Evolutionary conservation across 495 filamentous ascomycete genomes (phyloP).

Genomic region (Neurospora tetraspora): DNA sequence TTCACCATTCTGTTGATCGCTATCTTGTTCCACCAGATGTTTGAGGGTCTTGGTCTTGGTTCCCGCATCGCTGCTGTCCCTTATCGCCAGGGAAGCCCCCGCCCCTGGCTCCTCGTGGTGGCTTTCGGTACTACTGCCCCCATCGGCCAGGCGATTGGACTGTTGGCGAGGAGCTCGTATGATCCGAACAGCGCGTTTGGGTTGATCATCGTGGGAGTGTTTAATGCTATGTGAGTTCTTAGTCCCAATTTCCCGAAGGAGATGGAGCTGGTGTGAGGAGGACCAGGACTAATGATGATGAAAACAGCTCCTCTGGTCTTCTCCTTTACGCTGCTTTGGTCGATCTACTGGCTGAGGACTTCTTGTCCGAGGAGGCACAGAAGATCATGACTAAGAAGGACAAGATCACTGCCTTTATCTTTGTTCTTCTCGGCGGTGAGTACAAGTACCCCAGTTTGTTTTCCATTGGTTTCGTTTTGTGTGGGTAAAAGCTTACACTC

Average conservation of each 20-base stretch:
- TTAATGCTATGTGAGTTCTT: conserved; percentile 52
- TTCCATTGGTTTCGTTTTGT: neutral
- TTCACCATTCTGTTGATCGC: conserved; percentile 59
- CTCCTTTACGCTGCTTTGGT: conserved; percentile 53
- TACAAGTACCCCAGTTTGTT: neutral
- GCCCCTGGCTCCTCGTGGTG: conserved; percentile 55
- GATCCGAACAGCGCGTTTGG: conserved; percentile 55
- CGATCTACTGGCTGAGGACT: conserved; percentile 54
- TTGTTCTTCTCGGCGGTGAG: conserved; percentile 34
- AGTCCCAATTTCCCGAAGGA: neutral
- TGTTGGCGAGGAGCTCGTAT: conserved; percentile 47
- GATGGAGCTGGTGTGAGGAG: neutral
- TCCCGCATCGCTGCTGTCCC: conserved; percentile 49
- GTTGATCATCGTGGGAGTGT: conserved; percentile 55
- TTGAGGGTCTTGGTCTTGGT: conserved; percentile 60
- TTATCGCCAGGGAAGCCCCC: conserved; percentile 35
- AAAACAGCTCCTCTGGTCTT: conserved; percentile 42
- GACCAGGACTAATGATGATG: neutral
- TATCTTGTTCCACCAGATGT: conserved; percentile 62
- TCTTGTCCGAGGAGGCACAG: conserved; percentile 46
- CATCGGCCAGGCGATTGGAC: conserved; percentile 50
- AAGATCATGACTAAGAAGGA: conserved; percentile 33
- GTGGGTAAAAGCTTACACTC: conserved; percentile 9
- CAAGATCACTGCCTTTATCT: conserved; percentile 31
- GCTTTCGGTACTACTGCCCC: conserved; percentile 51